Evolutionary conservation across 805 yeast species (phyloP), one percentile per base, ranked within the genome.

Genomic region (Scheffersomyces lignosus): DNA sequence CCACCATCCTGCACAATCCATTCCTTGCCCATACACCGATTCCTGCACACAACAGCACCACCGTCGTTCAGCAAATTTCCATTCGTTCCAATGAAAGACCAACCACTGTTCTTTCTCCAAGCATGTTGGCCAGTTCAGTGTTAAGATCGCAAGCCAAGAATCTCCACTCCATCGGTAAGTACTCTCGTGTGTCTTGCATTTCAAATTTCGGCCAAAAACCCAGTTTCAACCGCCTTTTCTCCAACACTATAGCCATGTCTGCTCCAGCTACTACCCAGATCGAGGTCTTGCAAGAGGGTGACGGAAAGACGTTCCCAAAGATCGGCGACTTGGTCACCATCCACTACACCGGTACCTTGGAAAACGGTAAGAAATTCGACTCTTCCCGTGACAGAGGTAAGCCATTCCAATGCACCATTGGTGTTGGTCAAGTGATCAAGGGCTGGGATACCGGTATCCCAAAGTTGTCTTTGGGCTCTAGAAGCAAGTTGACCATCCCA

Each of bases 401-500:
- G 66, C 96, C 98, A 49, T 91, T 91, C 82, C 91, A 87, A 66
- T 85, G 95, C 65, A 70, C 73, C 68, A 87, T 91, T 60, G 97
- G 98, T 65, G 95, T 87, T 49, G 96, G 97, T 48, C 95, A 85
- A 71, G 97, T 91, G 51, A 91, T 91, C 71, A 80, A 81, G 60
- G 98, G 97, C 50, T 91, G 97, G 97, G 97, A 90, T 59, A 86
- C 80, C 57, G 96, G 90, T 45, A 87, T 89, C 62, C 96, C 97
- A 38, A 81, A 89, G 68, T 75, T 91, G 62, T 84, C 95, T 36
- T 77, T 89, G 34, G 98, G 98, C 56, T 88, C 93, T 70, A 86
- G 84, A 75, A 96, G 97, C 34, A 77, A 84, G 61, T 75, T 91
- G 60, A 88, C 95, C 54, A 88, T 91, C 55, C 95, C 96, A 55